These are phyloP conservation scores for Fulvia fulva DNA, from an alignment of 2,329 filamentous ascomycete genomes.

Conservation along the genomic window DNA sequence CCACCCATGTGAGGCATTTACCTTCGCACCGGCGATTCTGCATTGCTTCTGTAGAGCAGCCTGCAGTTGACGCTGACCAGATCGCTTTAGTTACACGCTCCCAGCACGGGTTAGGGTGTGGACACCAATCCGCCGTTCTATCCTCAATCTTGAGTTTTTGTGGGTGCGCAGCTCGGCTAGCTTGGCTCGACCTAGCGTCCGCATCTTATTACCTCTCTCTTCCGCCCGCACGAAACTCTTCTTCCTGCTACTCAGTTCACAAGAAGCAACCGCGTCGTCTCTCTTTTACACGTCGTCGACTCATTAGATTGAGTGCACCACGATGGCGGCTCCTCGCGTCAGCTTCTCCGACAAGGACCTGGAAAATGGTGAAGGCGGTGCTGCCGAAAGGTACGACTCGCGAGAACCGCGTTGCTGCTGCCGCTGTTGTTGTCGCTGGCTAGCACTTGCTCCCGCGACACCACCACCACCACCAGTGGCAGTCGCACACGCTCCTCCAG, in stretches of 20 bases:
- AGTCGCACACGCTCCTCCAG: neutral
- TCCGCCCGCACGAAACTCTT: neutral
- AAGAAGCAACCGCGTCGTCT: neutral
- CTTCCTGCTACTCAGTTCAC: neutral
- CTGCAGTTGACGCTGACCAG: neutral
- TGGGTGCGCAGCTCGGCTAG: neutral
- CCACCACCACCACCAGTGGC: slow-evolving; percentile 1
- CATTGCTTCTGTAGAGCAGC: neutral
- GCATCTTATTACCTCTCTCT: neutral
- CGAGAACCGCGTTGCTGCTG: slow-evolving; percentile 4
- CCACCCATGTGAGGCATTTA: neutral
- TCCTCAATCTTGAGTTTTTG: neutral
- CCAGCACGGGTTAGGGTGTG: neutral
- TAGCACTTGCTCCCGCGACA: neutral
- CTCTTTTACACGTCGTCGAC: neutral
- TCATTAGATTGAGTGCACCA: slow-evolving; percentile 7
- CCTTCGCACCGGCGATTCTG: neutral
- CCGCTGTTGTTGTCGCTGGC: slow-evolving; percentile 6
- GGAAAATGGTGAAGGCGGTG: slow-evolving; percentile 33
- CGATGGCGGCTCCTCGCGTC: slow-evolving; percentile 37
- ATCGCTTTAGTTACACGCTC: neutral
- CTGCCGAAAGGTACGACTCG: slow-evolving; percentile 16
- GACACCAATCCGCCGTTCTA: neutral
- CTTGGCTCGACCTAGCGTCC: neutral
- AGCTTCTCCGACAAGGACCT: slow-evolving; percentile 39